phyloP scores from a whole-genome alignment of 2,329 filamentous ascomycete genomes.

The Fusarium sp. region DNA sequence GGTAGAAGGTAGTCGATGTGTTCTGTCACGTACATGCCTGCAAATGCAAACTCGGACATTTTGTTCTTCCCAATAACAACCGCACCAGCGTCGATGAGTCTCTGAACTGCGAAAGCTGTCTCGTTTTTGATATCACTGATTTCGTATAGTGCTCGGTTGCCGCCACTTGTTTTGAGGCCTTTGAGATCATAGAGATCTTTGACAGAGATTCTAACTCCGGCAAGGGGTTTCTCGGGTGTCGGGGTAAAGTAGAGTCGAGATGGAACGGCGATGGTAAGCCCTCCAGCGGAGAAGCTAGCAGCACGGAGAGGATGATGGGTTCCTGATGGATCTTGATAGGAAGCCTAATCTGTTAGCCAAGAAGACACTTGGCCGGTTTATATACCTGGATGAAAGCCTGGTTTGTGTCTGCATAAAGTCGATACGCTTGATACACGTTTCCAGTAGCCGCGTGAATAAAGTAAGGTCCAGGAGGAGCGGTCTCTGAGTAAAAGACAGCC shows the following conservation, averaged over 20 bases:
- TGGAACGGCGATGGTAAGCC: conserved; percentile 17
- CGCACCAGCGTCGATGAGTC: conserved; percentile 22
- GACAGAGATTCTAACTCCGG: conserved; percentile 11
- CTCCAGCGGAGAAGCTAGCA: conserved; percentile 3
- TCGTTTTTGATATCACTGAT: not conserved
- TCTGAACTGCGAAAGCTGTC: conserved; percentile 11
- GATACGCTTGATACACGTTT: conserved; percentile 8
- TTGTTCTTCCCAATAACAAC: conserved; percentile 28
- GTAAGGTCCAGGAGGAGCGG: conserved; percentile 6
- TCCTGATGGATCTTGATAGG: conserved; percentile 18
- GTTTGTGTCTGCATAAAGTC: conserved; percentile 7
- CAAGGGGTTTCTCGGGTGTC: not conserved
- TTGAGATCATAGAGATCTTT: conserved; percentile 25
- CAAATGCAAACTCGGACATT: conserved; percentile 26
- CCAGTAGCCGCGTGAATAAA: conserved; percentile 15
- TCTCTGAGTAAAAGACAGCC: not conserved
- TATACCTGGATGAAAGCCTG: conserved; percentile 25
- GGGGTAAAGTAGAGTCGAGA: not conserved
- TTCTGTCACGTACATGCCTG: not conserved
- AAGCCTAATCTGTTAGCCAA: conserved; percentile 5
- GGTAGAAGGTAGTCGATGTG: conserved; percentile 53
- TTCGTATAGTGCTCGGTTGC: conserved; percentile 12
- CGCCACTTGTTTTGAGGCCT: conserved; percentile 25
- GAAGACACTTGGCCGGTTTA: accelerated
- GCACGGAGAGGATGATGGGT: conserved; percentile 23